Conservation (phyloP, 345 rosid species). For the Dimocarpus longan region DNA sequence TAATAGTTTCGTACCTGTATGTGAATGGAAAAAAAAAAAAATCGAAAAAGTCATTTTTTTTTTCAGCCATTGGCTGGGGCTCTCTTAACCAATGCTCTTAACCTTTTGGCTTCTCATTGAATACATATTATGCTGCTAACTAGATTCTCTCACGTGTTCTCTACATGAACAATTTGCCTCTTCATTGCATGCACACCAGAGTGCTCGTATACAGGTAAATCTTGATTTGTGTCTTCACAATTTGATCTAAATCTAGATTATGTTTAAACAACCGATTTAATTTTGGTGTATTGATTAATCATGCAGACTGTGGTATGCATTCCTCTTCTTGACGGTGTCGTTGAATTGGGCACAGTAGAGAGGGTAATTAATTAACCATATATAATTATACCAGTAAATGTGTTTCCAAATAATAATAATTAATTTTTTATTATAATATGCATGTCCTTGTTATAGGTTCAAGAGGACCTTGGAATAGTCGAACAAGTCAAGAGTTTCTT, state of each 20-base stretch:
- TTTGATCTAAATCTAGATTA: not conserved
- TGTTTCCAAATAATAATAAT: too few species aligned
- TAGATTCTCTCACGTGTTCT: slow-evolving; percentile 5
- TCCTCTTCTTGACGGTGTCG: slow-evolving; percentile 86
- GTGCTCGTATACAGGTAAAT: slow-evolving; percentile 71
- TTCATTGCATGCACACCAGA: slow-evolving; percentile 32
- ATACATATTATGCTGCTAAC: slow-evolving; percentile 1
- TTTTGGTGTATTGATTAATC: not conserved
- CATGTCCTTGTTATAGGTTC: slow-evolving; percentile 40
- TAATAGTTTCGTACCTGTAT: not conserved
- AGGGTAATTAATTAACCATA: slow-evolving; percentile 44
- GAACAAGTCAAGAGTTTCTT: slow-evolving; percentile 66
- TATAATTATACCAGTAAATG: too few species aligned
- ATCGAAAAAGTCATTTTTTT: not conserved
- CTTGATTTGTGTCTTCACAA: not conserved
- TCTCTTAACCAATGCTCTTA: too few species aligned
- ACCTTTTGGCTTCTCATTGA: not conserved
- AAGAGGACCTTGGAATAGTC: slow-evolving; percentile 57
- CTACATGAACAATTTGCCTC: slow-evolving; percentile 7
- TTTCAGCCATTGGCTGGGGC: not conserved
- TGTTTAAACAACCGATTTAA: not conserved
- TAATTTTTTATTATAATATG: not conserved
- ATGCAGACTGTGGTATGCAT: slow-evolving; percentile 90
- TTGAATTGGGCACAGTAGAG: slow-evolving; percentile 79
- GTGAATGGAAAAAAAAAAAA: not conserved